A percentile compares a stretch with the other conserved stretches of the same genome.
Conservation (phyloP, 2,329 filamentous ascomycete species). For the Clonostachys solani region DNA sequence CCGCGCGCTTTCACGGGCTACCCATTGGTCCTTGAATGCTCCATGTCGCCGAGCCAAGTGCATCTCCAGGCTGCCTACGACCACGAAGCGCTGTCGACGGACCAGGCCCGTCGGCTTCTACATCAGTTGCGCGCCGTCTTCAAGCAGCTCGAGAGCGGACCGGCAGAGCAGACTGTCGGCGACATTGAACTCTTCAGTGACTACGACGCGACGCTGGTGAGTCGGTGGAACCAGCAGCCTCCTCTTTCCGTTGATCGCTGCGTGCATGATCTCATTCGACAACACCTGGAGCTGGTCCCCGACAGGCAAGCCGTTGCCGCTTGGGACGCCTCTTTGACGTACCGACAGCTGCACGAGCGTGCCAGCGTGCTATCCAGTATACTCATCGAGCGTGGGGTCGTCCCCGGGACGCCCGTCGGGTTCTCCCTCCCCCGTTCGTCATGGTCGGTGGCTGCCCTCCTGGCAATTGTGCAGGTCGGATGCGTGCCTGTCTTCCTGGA, state of each 20-base stretch:
- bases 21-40: neutral
- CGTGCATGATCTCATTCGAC: conserved; percentile 38
- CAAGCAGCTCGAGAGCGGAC: neutral
- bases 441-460: conserved; percentile 17
- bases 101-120: neutral
- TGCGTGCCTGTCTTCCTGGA: conserved; percentile 23
- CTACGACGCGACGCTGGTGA: neutral
- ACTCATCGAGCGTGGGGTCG: conserved; percentile 29
- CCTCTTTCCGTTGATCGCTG: neutral
- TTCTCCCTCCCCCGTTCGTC: conserved; percentile 19
- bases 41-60: neutral
- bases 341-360: conserved; percentile 24
- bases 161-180: neutral
- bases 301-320: conserved; percentile 36
- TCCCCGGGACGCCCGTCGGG: conserved; percentile 8
- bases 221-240: neutral
- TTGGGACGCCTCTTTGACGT: conserved; percentile 44
- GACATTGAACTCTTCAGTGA: neutral
- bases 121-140: neutral
- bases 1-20: neutral
- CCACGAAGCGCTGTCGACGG: neutral
- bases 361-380: conserved; percentile 30
- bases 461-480: conserved; percentile 22
- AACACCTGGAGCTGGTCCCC: conserved; percentile 27
- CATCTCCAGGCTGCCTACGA: neutral